Conservation (phyloP, 2,329 filamentous ascomycete species). For the Akanthomyces muscarius region DNA sequence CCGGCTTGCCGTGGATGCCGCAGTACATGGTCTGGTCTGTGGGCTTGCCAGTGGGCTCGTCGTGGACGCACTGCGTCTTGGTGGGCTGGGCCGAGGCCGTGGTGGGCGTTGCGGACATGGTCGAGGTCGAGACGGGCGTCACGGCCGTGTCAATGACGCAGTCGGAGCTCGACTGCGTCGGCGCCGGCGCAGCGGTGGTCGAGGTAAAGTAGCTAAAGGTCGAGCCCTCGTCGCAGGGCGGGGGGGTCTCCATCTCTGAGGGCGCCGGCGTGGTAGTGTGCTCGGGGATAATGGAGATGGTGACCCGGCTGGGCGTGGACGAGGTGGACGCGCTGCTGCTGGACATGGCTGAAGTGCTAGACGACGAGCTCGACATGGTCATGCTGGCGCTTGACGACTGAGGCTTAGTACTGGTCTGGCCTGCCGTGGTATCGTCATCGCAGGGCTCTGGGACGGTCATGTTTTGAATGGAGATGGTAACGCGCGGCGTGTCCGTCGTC, state of each 20-base stretch:
- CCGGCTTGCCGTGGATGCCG: constrained; percentile 35
- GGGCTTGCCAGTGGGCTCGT: constrained; percentile 30
- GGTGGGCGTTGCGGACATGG: constrained; percentile 25
- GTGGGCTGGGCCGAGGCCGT: constrained; percentile 25
- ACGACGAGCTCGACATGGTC: background rate
- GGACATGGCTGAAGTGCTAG: constrained; percentile 19
- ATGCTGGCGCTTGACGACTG: no score
- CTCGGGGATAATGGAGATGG: constrained; percentile 2
- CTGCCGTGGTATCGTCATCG: no score
- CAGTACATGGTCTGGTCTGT: constrained; percentile 31
- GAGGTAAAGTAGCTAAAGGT: constrained; percentile 2
- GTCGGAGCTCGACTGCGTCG: background rate
- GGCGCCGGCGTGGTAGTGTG: constrained; percentile 10
- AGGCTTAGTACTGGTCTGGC: no score
- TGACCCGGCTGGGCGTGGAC: no score
- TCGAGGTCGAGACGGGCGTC: constrained; percentile 28
- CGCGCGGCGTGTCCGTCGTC: no score
- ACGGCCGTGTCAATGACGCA: constrained; percentile 34
- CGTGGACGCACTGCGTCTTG: constrained; percentile 29
- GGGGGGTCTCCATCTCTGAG: background rate
- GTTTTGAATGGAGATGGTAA: no score
- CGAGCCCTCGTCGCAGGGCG: background rate
- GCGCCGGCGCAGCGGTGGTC: constrained; percentile 8
- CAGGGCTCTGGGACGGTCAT: no score
- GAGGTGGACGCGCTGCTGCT: no score